Evolutionary conservation across 108 stramenopile species (phyloP), one percentile per base, ranked within the genome.

Genomic region (Cyclotella cryptica): DNA sequence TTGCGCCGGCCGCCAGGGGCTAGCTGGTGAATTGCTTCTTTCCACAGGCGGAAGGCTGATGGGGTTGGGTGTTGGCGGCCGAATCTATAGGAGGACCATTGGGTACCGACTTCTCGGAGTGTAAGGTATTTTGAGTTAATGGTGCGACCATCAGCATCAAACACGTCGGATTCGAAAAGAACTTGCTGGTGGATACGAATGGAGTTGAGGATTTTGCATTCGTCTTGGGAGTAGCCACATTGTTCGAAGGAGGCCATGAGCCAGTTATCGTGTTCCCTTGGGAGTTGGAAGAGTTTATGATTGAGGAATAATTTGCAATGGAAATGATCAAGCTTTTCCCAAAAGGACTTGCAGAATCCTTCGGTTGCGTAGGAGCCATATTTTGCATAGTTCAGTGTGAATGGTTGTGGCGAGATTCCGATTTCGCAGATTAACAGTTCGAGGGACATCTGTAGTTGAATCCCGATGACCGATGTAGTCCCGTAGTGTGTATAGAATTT

Each of bases 121-220:
- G 1, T 52, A 19, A 71, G 61, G 52, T 78, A 71, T 40, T 35
- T 65, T 2, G 14, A 39, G 45, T 78, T 69, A 3, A 78, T 40
- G 1, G 17, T 35, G n/a, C 15, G 7, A 0, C 77, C 77, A 21
- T n/a, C 29, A 0, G 52, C 69, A 19, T 42, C 47, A 4, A 78
- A 22, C 0, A n/a, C n/a, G n/a, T n/a, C n/a, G n/a, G n/a, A n/a
- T n/a, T n/a, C n/a, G n/a, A n/a, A n/a, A n/a, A n/a, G 49, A 0
- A 71, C 77, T 59, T 78, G 77, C 19, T 71, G 69, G 35, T 78
- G 49, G 0, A 70, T 0, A 1, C 77, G 58, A 12, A 64, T 51
- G n/a, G 62, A 24, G 28, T 71, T 78, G 18, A 78, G 40, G 5
- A 8, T 21, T 26, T 18, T 28, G 8, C 60, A 39, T 22, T 77